Percentiles rank a stretch among this genome's conserved stretches.
phyloP scores from a whole-genome alignment of 345 rosid species.

The Eucalyptus sp. region DNA sequence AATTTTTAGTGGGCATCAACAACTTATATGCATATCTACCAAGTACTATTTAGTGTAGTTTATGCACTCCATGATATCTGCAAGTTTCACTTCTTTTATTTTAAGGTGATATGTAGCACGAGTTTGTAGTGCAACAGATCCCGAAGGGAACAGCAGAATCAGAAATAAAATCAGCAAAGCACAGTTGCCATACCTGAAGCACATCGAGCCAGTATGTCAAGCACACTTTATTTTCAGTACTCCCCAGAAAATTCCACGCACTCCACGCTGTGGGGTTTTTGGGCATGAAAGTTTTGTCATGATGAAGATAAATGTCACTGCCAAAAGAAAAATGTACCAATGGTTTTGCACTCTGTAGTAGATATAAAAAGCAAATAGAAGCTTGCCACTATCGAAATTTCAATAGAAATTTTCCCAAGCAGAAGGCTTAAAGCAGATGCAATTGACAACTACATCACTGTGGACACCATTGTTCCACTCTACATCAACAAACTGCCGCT shows the following conservation, averaged over 20 bases:
- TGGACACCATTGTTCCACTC: neutral
- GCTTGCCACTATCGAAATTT: neutral
- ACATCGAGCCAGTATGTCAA: conserved; percentile 92
- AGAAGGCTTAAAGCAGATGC: neutral
- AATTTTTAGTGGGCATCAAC: neutral
- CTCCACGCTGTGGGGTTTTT: conserved; percentile 77
- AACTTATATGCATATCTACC: neutral
- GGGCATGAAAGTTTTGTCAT: conserved; percentile 73
- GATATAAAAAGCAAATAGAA: neutral
- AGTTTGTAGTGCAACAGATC: conserved; percentile 18
- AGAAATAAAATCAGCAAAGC: neutral
- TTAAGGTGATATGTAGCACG: conserved; percentile 5
- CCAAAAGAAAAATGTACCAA: neutral
- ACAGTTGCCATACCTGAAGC: conserved; percentile 51
- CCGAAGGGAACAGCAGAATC: neutral
- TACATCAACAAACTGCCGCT: neutral
- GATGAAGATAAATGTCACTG: conserved; percentile 86
- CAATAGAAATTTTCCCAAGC: neutral
- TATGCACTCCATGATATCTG: neutral
- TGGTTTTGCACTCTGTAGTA: neutral
- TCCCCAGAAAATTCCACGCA: conserved; percentile 91
- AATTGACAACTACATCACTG: neutral
- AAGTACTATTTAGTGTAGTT: neutral
- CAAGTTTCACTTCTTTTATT: neutral
- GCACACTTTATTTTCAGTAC: conserved; percentile 47